Evolutionary conservation across 108 stramenopile species (phyloP).

Genomic region (Tribonema minus): DNA sequence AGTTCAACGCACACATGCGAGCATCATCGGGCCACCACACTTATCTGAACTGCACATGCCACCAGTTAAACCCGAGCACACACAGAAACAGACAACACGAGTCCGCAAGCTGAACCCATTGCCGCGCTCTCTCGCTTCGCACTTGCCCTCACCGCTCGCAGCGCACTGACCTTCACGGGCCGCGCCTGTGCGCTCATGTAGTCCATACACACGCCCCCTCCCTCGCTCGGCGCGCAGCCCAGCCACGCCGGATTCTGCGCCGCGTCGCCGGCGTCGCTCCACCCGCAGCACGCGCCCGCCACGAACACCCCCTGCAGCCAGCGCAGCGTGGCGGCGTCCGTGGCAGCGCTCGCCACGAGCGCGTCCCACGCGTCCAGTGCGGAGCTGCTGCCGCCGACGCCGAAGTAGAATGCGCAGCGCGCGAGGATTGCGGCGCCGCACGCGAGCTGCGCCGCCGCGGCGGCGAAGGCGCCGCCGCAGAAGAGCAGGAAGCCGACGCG

Average conservation of each 20-base stretch:
- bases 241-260: background rate
- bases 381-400: background rate
- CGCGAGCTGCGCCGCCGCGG: background rate
- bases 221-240: background rate
- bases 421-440: background rate
- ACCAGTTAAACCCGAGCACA: background rate
- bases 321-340: background rate
- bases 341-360: background rate
- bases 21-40: too few species aligned
- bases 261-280: background rate
- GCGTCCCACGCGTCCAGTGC: background rate
- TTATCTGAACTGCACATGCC: too few species aligned
- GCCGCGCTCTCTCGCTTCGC: too few species aligned
- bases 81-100: background rate
- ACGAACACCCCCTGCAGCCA: background rate
- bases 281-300: background rate
- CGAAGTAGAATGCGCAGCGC: background rate
- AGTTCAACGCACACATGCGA: too few species aligned
- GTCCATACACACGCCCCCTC: background rate
- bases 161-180: background rate
- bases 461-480: background rate
- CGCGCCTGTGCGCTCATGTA: background rate
- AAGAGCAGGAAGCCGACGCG: background rate
- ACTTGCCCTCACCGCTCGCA: too few species aligned
- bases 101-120: too few species aligned